Evolutionary conservation across 352 stramenopile genomes (phyloP).

Genomic region (Blastocystis sp.): DNA sequence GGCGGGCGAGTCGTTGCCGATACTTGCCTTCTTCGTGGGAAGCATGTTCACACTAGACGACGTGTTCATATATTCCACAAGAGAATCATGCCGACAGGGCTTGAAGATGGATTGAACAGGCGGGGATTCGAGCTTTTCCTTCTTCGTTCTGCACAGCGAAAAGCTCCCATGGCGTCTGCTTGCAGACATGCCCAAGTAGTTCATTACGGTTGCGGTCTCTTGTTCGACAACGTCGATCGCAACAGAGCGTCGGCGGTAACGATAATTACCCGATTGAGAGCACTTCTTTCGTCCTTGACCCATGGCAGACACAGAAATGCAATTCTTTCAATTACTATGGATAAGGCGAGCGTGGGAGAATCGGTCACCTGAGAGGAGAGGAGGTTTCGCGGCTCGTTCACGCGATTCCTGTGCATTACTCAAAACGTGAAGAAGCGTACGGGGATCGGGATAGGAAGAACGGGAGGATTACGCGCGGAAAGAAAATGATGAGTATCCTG

Average conservation of each 20-base stretch:
- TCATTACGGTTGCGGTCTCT: neutral
- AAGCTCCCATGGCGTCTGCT: neutral
- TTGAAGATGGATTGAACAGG: neutral
- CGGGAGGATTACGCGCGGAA: too few species aligned
- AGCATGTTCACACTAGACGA: neutral
- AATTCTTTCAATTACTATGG: too few species aligned
- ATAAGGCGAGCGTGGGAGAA: too few species aligned
- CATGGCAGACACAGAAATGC: neutral
- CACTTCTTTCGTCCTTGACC: constrained; percentile 66
- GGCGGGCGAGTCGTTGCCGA: neutral
- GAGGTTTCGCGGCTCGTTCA: too few species aligned
- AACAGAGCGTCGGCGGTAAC: constrained; percentile 5
- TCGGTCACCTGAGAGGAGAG: too few species aligned
- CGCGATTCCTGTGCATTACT: too few species aligned
- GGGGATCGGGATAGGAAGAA: too few species aligned
- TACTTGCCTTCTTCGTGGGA: neutral
- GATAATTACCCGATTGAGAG: neutral
- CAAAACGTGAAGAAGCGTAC: too few species aligned
- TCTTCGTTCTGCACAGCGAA: neutral
- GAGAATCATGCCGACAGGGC: constrained; percentile 22
- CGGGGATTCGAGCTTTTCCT: neutral
- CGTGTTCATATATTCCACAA: constrained; percentile 57
- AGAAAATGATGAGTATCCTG: too few species aligned
- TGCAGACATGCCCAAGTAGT: neutral
- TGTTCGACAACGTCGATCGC: neutral